Evolutionary conservation across 2,329 filamentous ascomycete species (phyloP).

Genomic region (Nannizzia gypsea): DNA sequence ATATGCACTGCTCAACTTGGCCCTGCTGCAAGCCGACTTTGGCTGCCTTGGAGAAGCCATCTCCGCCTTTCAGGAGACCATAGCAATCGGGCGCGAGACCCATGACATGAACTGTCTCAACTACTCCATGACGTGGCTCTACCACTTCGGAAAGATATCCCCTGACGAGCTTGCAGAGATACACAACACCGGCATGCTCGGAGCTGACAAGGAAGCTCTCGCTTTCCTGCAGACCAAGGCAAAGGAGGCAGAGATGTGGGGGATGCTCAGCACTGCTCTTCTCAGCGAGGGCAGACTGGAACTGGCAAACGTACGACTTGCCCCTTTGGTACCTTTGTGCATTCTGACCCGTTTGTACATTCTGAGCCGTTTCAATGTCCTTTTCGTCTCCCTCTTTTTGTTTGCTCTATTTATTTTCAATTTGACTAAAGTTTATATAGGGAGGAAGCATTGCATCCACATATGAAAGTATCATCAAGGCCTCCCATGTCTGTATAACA

Average conservation of each 20-base stretch:
- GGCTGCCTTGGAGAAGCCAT: constrained; percentile 81
- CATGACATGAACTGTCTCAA: constrained; percentile 87
- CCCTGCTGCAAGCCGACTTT: constrained; percentile 89
- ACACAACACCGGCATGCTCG: constrained; percentile 61
- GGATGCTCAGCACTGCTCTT: constrained; percentile 68
- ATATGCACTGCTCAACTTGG: constrained; percentile 85
- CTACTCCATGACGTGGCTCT: constrained; percentile 90
- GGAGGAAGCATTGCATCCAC: constrained; percentile 49
- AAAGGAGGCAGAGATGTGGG: constrained; percentile 76
- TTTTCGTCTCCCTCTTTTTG: too few relatives aligned
- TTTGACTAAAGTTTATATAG: constrained; percentile 22
- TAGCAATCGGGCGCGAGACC: constrained; percentile 87
- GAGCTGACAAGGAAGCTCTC: constrained; percentile 67
- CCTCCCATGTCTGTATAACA: constrained; percentile 68
- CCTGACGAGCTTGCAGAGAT: constrained; percentile 60
- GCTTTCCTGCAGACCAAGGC: constrained; percentile 76
- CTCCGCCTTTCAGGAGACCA: constrained; percentile 88
- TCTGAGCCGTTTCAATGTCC: too few relatives aligned
- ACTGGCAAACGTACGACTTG: constrained; percentile 61
- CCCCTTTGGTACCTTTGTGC: too few relatives aligned
- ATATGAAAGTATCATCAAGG: constrained; percentile 68
- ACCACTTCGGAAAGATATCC: constrained; percentile 82
- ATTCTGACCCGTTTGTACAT: too few relatives aligned
- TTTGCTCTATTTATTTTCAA: constrained; percentile 8
- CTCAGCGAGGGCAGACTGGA: constrained; percentile 75